phyloP scores from a whole-genome alignment of 257 asterid genomes.

The Anisodus acutangulus region DNA sequence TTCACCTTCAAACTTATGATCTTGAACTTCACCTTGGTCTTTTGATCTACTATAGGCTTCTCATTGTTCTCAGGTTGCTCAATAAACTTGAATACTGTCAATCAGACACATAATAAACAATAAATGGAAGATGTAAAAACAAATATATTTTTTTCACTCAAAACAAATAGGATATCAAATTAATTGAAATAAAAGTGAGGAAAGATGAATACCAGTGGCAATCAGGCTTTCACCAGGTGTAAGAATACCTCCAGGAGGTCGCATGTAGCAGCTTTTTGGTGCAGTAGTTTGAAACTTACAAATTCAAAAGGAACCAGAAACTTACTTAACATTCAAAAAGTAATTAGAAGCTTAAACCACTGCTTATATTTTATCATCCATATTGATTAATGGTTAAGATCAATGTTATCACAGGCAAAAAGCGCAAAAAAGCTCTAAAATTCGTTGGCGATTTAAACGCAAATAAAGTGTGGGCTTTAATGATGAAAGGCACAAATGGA shows the following conservation, averaged over 20 bases:
- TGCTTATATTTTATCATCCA: neutral
- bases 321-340: neutral
- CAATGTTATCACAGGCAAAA: no score
- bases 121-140: constrained; percentile 8
- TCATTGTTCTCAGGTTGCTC: constrained; percentile 58
- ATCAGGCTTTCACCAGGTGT: constrained; percentile 84
- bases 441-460: no score
- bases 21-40: constrained; percentile 56
- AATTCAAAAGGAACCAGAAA: constrained; percentile 10
- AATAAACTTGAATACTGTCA: constrained; percentile 55
- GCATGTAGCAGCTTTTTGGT: constrained; percentile 94
- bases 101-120: constrained; percentile 15
- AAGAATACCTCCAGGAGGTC: constrained; percentile 93
- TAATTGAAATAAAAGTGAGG: neutral
- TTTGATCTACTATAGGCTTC: constrained; percentile 47
- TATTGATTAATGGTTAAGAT: neutral
- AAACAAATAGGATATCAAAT: constrained; percentile 13
- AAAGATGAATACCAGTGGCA: constrained; percentile 69
- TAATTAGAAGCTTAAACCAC: neutral
- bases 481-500: no score
- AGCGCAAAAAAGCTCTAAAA: no score
- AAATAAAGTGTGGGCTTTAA: no score
- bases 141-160: neutral
- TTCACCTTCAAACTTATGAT: constrained; percentile 55
- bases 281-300: constrained; percentile 86